Base-by-base conservation (phyloP, 2,329 filamentous ascomycete species). In the Nectriaceae sp. region DNA sequence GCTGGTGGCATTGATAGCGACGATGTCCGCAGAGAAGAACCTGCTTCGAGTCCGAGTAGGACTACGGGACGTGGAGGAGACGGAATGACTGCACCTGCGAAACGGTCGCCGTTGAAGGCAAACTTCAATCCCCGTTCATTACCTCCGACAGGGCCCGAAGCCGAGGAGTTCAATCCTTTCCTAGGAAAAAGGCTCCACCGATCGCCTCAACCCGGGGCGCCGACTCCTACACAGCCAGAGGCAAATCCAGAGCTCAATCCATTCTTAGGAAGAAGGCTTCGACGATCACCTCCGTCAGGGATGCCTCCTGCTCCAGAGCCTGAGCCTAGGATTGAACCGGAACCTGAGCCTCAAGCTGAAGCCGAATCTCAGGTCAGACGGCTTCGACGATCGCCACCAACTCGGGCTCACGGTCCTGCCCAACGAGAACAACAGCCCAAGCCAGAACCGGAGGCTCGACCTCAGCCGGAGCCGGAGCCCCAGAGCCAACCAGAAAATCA, bases 111-210 rank as follows among this genome's bases (percentile, higher is more conserved):
- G 2, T 65, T 64, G 3, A 75, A 70, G 42, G 74, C 75, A 5
- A 70, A 65, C n/a, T 3, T 75, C 5, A 70, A 65, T 3, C 73
- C 77, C 3, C 67, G 75, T 31, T 75, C 78, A 2, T 62, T 79
- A 1, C 77, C 78, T 3, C 74, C 74, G 0, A 71, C 77, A 0
- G 69, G 61, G 0, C 58, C 63, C 4, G 63, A 63, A 21, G 62
- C 57, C 1, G 61, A 65, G 1, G 63, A 65, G 5, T 41, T 65
- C 2, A 61, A 69, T 35, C 66, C 67, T 1, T 69, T 69, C 33
- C 52, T 61, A 1, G 62, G 65, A 3, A 63, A 57, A 40, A 58
- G 55, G 4, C 47, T 63, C 5, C 61, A 64, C 21, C 56, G 64
- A 31, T 63, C 60, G 1, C 65, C 64, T 0, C 22, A 69, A 61